A percentile compares a stretch with the other conserved stretches of the same genome.
These are phyloP conservation scores for Erysiphe pulchra DNA, from an alignment of 2,329 filamentous ascomycete species.

Conservation along the genomic window DNA sequence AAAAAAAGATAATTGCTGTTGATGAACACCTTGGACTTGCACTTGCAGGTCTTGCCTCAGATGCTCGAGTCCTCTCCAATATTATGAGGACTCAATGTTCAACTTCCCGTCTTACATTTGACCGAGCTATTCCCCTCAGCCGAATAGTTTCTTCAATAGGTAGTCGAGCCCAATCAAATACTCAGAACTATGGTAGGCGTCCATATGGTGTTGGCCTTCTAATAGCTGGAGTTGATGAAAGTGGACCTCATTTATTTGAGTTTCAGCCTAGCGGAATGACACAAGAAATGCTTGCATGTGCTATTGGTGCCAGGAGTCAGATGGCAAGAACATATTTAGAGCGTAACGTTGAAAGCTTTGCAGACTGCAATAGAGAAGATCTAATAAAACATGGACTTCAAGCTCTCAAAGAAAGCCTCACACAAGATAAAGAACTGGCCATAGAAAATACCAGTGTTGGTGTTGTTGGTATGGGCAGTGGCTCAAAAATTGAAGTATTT, in stretches of 20 bases:
- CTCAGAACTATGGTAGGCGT: constrained; percentile 87
- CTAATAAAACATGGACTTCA: constrained; percentile 72
- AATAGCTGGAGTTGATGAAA: constrained; percentile 80
- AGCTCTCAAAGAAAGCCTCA: constrained; percentile 83
- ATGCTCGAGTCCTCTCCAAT: constrained; percentile 96
- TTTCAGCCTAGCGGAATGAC: constrained; percentile 94
- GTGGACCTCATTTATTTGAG: constrained; percentile 87
- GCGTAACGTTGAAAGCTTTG: constrained; percentile 67
- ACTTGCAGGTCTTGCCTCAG: constrained; percentile 87
- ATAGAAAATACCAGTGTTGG: constrained; percentile 91
- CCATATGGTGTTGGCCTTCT: constrained; percentile 88
- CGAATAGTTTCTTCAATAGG: constrained; percentile 79
- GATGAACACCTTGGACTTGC: constrained; percentile 90
- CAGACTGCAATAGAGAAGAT: constrained; percentile 51
- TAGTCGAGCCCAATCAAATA: constrained; percentile 92
- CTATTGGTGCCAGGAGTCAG: constrained; percentile 85
- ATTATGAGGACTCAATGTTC: constrained; percentile 99
- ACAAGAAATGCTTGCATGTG: constrained; percentile 89
- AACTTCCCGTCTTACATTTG: constrained; percentile 83
- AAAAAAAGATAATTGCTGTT: constrained; percentile 95
- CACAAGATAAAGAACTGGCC: constrained; percentile 92
- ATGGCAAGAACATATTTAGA: constrained; percentile 96
- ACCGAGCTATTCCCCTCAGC: constrained; percentile 72
- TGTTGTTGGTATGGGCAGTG: constrained; percentile 37
- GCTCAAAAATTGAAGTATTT: constrained; percentile 48